These are phyloP conservation scores for Ustilago trichophora DNA, from an alignment of 1,284 basidiomycete species.

Conservation along the genomic window DNA sequence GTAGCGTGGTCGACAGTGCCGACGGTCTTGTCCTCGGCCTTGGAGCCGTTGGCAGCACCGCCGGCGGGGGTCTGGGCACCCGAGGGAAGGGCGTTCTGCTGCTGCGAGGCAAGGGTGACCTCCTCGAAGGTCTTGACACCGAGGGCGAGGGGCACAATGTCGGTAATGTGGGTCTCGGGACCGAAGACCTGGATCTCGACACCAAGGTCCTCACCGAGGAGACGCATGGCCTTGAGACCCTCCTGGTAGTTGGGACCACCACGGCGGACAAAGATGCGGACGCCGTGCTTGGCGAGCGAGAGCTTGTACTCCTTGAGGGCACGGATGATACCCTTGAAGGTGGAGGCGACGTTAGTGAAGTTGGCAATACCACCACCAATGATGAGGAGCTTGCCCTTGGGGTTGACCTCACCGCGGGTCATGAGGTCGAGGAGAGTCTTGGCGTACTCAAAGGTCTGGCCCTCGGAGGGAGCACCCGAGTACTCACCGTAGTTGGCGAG, in stretches of 20 bases:
- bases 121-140: constrained; percentile 72
- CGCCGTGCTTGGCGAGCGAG: constrained; percentile 58
- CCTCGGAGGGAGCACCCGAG: constrained; percentile 96
- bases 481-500: constrained; percentile 99
- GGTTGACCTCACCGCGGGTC: constrained; percentile 73
- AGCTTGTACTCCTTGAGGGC: constrained; percentile 91
- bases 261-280: constrained; percentile 82
- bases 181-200: constrained; percentile 95
- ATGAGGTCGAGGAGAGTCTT: constrained; percentile 99
- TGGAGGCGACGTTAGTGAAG: constrained; percentile 99
- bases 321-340: constrained; percentile 99
- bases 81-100: constrained; percentile 62
- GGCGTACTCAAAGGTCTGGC: constrained; percentile 98
- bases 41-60: constrained; percentile 38
- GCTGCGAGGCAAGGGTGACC: constrained; percentile 68
- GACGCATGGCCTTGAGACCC: constrained; percentile 97
- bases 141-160: constrained; percentile 95
- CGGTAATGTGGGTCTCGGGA: constrained; percentile 97
- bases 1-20: constrained; percentile 77
- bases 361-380: constrained; percentile 99
- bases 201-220: constrained; percentile 95
- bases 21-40: constrained; percentile 69
- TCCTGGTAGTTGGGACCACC: constrained; percentile 99
- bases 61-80: constrained; percentile 46
- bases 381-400: constrained; percentile 91